These are phyloP conservation scores for Pythium chondricola DNA, from an alignment of 352 stramenopile species.

Conservation along the genomic window DNA sequence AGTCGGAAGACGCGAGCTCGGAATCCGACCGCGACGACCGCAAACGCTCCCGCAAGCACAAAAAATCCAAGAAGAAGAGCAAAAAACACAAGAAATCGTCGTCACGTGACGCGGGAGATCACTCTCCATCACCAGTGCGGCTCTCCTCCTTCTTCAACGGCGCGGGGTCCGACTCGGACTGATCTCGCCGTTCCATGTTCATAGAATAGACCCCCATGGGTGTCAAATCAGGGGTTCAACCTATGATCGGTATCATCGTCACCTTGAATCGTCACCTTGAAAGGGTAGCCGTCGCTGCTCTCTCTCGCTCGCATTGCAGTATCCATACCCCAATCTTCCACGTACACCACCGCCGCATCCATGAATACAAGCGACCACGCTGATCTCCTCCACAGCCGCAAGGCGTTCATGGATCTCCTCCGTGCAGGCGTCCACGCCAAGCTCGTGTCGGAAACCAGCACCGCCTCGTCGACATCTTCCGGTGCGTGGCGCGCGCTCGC, in stretches of 20 bases:
- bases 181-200: not conserved
- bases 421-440: conserved; percentile 56
- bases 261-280: not conserved
- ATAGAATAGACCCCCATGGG: not conserved
- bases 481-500: conserved; percentile 59
- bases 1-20: conserved; percentile 26
- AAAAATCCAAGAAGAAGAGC: conserved; percentile 48
- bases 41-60: conserved; percentile 23
- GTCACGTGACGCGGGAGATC: conserved; percentile 16
- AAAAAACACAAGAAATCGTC: conserved; percentile 33
- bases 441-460: conserved; percentile 9
- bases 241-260: no score
- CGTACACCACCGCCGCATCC: no score
- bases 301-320: no score
- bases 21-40: conserved; percentile 9
- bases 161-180: conserved; percentile 33
- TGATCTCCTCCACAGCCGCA: conserved; percentile 3
- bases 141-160: conserved; percentile 91
- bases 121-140: conserved; percentile 57
- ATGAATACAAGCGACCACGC: not conserved
- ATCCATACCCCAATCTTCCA: no score
- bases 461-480: not conserved
- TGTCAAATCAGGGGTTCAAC: not conserved
- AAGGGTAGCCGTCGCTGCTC: no score
- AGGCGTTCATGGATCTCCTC: conserved; percentile 37